Conservation (phyloP, 2,329 filamentous ascomycete species). For the Pseudogymnoascus sp. region DNA sequence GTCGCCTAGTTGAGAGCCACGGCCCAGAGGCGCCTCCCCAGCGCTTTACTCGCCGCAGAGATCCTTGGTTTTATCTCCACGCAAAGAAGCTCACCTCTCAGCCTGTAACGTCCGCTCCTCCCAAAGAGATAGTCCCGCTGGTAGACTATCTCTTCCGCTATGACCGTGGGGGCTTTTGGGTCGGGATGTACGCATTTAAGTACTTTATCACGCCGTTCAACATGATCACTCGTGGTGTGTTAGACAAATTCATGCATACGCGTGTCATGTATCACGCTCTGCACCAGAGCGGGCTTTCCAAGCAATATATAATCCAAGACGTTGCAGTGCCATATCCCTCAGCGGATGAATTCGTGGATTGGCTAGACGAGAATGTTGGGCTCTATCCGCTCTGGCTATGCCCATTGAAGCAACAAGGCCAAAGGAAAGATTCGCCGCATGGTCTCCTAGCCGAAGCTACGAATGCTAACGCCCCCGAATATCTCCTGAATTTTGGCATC, state of each 20-base stretch:
- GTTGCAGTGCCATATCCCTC: conserved; percentile 48
- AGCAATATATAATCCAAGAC: conserved; percentile 55
- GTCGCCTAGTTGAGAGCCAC: conserved; percentile 35
- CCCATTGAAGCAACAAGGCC: conserved; percentile 35
- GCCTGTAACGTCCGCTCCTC: background rate
- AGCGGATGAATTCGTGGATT: conserved; percentile 45
- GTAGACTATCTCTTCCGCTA: conserved; percentile 49
- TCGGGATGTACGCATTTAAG: conserved; percentile 48
- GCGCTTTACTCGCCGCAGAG: conserved; percentile 41
- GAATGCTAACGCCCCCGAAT: conserved; percentile 8
- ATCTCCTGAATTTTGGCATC: conserved; percentile 58
- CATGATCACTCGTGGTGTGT: conserved; percentile 46
- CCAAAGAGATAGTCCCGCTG: conserved; percentile 33
- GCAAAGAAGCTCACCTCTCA: conserved; percentile 29
- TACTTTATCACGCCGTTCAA: conserved; percentile 57
- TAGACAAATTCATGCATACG: conserved; percentile 55
- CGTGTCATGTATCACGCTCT: conserved; percentile 55
- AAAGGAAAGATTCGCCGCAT: background rate
- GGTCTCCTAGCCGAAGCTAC: conserved; percentile 5
- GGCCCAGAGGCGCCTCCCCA: conserved; percentile 19
- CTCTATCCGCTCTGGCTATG: conserved; percentile 55
- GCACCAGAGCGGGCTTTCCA: conserved; percentile 48
- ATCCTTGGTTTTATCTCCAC: conserved; percentile 57
- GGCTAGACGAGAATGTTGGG: conserved; percentile 36
- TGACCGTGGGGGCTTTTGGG: conserved; percentile 57